phyloP scores from a whole-genome alignment of 768 basidiomycete species.

The Tricholoma matsutake region DNA sequence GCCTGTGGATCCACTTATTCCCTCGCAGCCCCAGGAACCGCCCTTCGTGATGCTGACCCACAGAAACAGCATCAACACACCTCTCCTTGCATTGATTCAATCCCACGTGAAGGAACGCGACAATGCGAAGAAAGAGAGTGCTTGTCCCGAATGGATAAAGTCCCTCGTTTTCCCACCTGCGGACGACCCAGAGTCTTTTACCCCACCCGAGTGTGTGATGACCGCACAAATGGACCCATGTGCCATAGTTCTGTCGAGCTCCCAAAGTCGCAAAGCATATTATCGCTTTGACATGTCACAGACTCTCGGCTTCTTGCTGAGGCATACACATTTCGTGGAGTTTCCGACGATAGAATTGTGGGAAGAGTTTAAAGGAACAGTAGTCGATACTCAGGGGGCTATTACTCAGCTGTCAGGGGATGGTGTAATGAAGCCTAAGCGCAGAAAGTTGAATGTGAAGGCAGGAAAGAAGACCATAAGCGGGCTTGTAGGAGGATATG shows the following conservation, averaged over 20 bases:
- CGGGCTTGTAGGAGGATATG: constrained; percentile 60
- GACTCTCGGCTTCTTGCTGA: constrained; percentile 47
- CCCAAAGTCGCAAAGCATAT: constrained; percentile 37
- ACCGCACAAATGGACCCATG: constrained; percentile 39
- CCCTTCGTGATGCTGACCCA: constrained; percentile 62
- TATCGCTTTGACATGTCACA: constrained; percentile 54
- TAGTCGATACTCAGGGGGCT: constrained; percentile 55
- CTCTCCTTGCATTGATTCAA: constrained; percentile 52
- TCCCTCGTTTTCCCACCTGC: constrained; percentile 49
- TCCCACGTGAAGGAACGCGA: constrained; percentile 40
- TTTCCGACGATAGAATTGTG: constrained; percentile 82
- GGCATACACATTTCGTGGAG: constrained; percentile 70
- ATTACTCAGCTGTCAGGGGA: constrained; percentile 30
- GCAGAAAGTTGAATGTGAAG: constrained; percentile 50
- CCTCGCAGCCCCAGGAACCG: constrained; percentile 31
- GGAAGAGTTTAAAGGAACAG: constrained; percentile 60
- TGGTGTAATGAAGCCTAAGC: constrained; percentile 44
- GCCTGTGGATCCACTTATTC: constrained; percentile 42
- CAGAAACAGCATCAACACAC: constrained; percentile 47
- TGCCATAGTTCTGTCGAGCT: constrained; percentile 18
- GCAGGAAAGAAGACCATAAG: constrained; percentile 54
- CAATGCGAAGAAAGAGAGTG: constrained; percentile 41
- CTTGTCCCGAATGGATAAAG: constrained; percentile 53
- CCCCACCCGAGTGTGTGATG: constrained; percentile 60
- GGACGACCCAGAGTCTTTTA: constrained; percentile 55